Conservation (phyloP, 1,139 yeast species). For the Pichia kudriavzevii region DNA sequence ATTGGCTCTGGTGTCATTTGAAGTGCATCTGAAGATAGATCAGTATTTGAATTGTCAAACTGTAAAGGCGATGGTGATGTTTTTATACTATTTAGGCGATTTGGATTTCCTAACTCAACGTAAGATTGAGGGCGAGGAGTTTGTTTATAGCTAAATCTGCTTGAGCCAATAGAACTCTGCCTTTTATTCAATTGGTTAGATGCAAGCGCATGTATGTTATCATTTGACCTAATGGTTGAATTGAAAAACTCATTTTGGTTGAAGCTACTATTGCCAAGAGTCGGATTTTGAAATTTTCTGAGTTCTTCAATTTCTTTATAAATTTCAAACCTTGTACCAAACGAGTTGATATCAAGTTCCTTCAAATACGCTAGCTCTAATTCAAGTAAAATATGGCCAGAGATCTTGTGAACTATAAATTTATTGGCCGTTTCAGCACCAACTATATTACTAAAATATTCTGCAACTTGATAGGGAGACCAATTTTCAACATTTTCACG, state of each 20-base stretch:
- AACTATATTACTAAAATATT: slow-evolving; percentile 64
- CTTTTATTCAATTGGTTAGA: no score
- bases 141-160: slow-evolving; percentile 8
- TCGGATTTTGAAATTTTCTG: slow-evolving; percentile 26
- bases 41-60: slow-evolving; percentile 1
- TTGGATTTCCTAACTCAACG: slow-evolving; percentile 3
- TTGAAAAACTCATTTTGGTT: neutral
- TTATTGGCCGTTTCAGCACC: slow-evolving; percentile 66
- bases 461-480: slow-evolving; percentile 81
- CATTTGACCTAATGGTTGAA: slow-evolving; percentile 1
- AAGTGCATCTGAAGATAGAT: neutral
- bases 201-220: no score
- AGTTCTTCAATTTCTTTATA: slow-evolving; percentile 81
- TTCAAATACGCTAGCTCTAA: slow-evolving; percentile 79
- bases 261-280: slow-evolving; percentile 6
- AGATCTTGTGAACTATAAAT: slow-evolving; percentile 80
- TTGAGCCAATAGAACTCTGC: neutral
- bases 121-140: slow-evolving; percentile 4
- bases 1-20: neutral
- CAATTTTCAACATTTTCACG: slow-evolving; percentile 49
- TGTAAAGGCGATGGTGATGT: slow-evolving; percentile 8
- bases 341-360: slow-evolving; percentile 84
- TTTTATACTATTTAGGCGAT: neutral
- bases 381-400: slow-evolving; percentile 78
- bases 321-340: slow-evolving; percentile 92